A percentile compares a stretch with the other conserved stretches of the same genome.
phyloP scores from a whole-genome alignment of 2,329 filamentous ascomycete species.

The Periconia macrospinosa region DNA sequence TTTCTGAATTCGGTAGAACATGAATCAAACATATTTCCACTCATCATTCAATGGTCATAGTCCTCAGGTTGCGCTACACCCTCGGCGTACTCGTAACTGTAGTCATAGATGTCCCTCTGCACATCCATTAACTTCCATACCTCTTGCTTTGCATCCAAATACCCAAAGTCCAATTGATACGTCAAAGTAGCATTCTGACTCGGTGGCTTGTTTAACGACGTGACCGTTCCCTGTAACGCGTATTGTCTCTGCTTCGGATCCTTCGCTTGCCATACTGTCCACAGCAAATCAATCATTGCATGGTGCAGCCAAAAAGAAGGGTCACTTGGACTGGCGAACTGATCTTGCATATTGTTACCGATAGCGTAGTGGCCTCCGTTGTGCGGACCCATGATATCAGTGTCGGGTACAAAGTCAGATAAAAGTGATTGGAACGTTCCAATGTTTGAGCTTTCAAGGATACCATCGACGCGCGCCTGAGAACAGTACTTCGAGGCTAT shows the following conservation, averaged over 20 bases:
- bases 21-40: too few relatives aligned
- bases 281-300: conserved; percentile 49
- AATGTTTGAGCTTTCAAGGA: conserved; percentile 5
- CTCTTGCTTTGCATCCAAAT: neutral
- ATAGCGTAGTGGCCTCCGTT: conserved; percentile 45
- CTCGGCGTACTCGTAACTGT: conserved; percentile 1
- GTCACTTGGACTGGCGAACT: conserved; percentile 31
- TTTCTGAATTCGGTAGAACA: too few relatives aligned
- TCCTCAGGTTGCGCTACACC: neutral
- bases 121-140: neutral
- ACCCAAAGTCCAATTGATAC: neutral
- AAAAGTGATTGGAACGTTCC: conserved; percentile 29
- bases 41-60: neutral
- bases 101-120: neutral
- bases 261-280: conserved; percentile 44
- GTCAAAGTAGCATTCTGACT: neutral
- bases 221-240: neutral
- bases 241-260: conserved; percentile 15
- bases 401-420: conserved; percentile 19
- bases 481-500: conserved; percentile 5
- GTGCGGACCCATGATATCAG: conserved; percentile 33
- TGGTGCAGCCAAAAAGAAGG: conserved; percentile 54
- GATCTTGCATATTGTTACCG: conserved; percentile 42
- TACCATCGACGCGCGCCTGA: neutral
- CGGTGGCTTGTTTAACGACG: neutral